These are phyloP conservation scores for Diaporthe amygdali DNA, from an alignment of 2,329 filamentous ascomycete genomes.

Conservation along the genomic window DNA sequence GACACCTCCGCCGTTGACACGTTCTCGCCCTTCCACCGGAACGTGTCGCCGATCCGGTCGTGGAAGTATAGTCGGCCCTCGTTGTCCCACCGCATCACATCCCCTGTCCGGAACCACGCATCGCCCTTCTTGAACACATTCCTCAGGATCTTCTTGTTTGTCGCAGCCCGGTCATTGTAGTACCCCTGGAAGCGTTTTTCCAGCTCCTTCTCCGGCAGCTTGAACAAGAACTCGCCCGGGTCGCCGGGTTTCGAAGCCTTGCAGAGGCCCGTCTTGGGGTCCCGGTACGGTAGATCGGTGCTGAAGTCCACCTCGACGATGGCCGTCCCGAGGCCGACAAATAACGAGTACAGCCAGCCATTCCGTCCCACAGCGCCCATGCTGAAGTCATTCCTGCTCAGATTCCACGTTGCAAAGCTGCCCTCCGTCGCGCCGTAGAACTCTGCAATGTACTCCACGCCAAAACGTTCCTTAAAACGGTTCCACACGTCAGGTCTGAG, in stretches of 20 bases:
- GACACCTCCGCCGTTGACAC: slow-evolving; percentile 83
- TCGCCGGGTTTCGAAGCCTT: slow-evolving; percentile 61
- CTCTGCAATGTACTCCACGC: slow-evolving; percentile 74
- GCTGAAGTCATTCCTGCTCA: slow-evolving; percentile 73
- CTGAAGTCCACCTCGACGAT: slow-evolving; percentile 76
- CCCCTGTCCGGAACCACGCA: slow-evolving; percentile 84
- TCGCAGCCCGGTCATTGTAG: slow-evolving; percentile 74
- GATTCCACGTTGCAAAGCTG: slow-evolving; percentile 72
- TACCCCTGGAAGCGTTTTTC: slow-evolving; percentile 79
- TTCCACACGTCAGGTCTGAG: slow-evolving; percentile 87
- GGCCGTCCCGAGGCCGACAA: slow-evolving; percentile 56
- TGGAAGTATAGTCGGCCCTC: slow-evolving; percentile 81
- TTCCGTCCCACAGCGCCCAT: slow-evolving; percentile 80
- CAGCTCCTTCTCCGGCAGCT: slow-evolving; percentile 70
- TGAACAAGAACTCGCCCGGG: slow-evolving; percentile 77
- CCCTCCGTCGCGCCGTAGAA: slow-evolving; percentile 85
- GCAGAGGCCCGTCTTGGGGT: slow-evolving; percentile 74
- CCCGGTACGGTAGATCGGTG: slow-evolving; percentile 70
- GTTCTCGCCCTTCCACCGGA: slow-evolving; percentile 84
- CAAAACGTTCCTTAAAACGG: slow-evolving; percentile 80
- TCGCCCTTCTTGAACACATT: slow-evolving; percentile 78
- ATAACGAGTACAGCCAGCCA: slow-evolving; percentile 63
- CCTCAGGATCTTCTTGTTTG: slow-evolving; percentile 74
- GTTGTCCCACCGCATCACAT: slow-evolving; percentile 72
- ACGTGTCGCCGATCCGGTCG: slow-evolving; percentile 81